Evolutionary conservation across 495 filamentous ascomycete genomes (phyloP).

Genomic region (Penicillium taxi): DNA sequence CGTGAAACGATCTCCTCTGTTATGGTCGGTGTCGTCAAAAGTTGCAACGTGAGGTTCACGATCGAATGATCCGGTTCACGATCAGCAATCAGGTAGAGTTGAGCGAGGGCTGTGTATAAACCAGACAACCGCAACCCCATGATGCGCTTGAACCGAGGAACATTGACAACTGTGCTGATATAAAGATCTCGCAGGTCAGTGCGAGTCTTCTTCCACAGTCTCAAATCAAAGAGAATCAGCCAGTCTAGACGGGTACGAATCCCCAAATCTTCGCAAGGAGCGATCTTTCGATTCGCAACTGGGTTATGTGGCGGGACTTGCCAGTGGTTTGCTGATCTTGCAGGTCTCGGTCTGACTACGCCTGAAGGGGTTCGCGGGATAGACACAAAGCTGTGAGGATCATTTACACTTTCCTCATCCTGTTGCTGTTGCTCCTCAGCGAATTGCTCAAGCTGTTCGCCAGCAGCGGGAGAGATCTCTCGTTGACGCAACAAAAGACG

Average conservation of each 20-base stretch:
- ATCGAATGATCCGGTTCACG: slow-evolving; percentile 97
- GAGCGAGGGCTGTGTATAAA: slow-evolving; percentile 85
- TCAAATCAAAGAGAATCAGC: slow-evolving; percentile 91
- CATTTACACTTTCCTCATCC: no score
- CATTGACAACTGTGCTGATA: slow-evolving; percentile 89
- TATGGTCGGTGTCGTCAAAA: slow-evolving; percentile 93
- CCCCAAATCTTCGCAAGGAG: slow-evolving; percentile 74
- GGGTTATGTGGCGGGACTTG: slow-evolving; percentile 66
- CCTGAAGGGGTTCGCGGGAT: slow-evolving; percentile 35
- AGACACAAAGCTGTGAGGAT: slow-evolving; percentile 18
- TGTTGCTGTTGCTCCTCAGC: no score
- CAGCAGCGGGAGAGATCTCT: no score
- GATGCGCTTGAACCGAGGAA: slow-evolving; percentile 94
- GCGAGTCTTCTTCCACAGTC: slow-evolving; percentile 93
- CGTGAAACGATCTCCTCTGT: slow-evolving; percentile 88
- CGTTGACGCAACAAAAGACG: no score
- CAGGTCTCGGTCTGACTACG: slow-evolving; percentile 27
- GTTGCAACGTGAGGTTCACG: slow-evolving; percentile 92
- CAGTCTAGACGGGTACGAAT: slow-evolving; percentile 86
- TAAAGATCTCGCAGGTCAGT: slow-evolving; percentile 88
- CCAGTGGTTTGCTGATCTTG: slow-evolving; percentile 68
- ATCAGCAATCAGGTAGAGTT: slow-evolving; percentile 93
- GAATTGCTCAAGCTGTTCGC: no score
- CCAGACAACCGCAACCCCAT: slow-evolving; percentile 87
- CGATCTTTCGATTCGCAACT: slow-evolving; percentile 44